Evolutionary conservation across 192 early-diverging fungal genomes (phyloP).

Genomic region (Chytriomyces sp.): DNA sequence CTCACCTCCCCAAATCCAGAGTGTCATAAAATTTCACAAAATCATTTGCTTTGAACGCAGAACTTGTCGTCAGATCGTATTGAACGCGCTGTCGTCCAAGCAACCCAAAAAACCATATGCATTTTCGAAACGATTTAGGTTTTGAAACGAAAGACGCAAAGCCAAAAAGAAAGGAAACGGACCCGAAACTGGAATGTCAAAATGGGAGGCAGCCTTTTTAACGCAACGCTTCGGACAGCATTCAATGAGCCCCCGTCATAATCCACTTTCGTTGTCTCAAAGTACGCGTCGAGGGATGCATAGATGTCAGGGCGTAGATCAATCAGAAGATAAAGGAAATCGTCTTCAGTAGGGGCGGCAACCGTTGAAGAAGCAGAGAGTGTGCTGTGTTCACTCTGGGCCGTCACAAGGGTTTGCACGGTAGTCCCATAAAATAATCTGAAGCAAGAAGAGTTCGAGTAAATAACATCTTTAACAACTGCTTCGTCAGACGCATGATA

Average conservation of each 20-base stretch:
- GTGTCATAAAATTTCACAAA: slow-evolving; percentile 25
- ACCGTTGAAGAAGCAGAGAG: too few species aligned
- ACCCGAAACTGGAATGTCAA: slow-evolving; percentile 17
- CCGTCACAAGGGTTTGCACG: slow-evolving; percentile 4
- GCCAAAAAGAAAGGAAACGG: not conserved
- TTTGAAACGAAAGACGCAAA: not conserved
- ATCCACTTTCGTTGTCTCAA: slow-evolving; percentile 7
- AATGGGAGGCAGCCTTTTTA: slow-evolving; percentile 17
- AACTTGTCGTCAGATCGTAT: slow-evolving; percentile 19
- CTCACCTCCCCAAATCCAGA: slow-evolving; percentile 23
- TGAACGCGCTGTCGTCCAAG: slow-evolving; percentile 12
- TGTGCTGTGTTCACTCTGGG: not conserved
- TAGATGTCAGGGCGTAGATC: not conserved
- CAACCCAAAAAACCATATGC: not conserved
- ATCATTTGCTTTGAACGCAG: slow-evolving; percentile 32
- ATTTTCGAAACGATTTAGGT: not conserved
- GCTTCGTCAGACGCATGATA: not conserved
- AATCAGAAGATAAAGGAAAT: slow-evolving; percentile 25
- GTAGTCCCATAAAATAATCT: slow-evolving; percentile 32
- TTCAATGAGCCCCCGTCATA: slow-evolving; percentile 11
- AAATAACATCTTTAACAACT: not conserved
- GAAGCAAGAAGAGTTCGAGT: not conserved
- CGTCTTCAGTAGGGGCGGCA: not conserved
- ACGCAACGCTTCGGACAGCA: slow-evolving; percentile 11
- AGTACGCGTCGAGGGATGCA: slow-evolving; percentile 25